phyloP scores from a whole-genome alignment of 306 rosid species.

The Psophocarpus tetragonolobus region DNA sequence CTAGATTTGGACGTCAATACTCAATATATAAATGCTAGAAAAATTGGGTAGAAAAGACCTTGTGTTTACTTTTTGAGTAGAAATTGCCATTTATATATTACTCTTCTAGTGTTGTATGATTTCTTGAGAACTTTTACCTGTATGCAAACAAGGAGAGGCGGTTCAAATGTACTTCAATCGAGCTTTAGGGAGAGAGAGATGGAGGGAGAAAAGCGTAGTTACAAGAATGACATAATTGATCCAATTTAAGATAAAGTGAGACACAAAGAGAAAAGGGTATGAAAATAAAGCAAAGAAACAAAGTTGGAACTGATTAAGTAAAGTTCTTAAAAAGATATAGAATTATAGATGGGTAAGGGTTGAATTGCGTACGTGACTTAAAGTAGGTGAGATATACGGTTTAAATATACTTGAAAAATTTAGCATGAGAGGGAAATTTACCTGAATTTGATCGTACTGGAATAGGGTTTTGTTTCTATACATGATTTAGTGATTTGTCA shows the following conservation, averaged over 20 bases:
- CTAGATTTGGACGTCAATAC: constrained; percentile 23
- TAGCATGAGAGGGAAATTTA: constrained; percentile 30
- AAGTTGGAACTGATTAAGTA: neutral
- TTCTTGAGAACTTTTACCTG: neutral
- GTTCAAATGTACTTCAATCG: constrained; percentile 2
- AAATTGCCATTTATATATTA: constrained; percentile 7
- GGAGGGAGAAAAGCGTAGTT: neutral
- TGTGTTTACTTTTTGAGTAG: constrained; percentile 4
- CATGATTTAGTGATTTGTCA: constrained; percentile 21
- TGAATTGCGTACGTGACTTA: constrained; percentile 27
- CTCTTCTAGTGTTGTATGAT: neutral
- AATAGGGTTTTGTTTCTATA: constrained; percentile 27
- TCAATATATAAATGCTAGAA: constrained; percentile 18
- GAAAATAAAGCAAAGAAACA: neutral
- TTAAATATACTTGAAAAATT: constrained; percentile 37
- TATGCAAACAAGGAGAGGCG: constrained; percentile 7
- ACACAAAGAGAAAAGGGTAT: constrained; percentile 19
- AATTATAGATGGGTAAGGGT: constrained; percentile 12
- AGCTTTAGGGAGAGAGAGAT: neutral
- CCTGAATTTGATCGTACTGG: constrained; percentile 8
- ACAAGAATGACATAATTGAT: constrained; percentile 2
- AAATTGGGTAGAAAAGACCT: constrained; percentile 5
- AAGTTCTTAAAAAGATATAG: neutral
- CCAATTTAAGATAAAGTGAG: constrained; percentile 24
- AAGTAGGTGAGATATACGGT: constrained; percentile 25